Conservation (phyloP, 2,329 filamentous ascomycete species). For the Blastomyces silverae region DNA sequence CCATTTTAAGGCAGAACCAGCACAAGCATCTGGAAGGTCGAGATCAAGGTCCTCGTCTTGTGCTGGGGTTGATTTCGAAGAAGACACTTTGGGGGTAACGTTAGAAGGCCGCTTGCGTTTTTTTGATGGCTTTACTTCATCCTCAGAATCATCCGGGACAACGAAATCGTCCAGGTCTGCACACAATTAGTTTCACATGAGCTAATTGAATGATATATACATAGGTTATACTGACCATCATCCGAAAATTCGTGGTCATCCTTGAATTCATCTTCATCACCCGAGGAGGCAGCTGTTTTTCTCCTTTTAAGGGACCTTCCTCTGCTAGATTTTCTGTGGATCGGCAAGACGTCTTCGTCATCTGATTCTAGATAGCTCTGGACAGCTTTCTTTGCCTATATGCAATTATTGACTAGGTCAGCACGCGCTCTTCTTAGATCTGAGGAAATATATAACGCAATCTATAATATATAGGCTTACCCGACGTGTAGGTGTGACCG, state of each 20-base stretch:
- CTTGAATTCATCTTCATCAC: conserved; percentile 63
- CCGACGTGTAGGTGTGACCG: conserved; percentile 73
- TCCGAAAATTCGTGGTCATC: conserved; percentile 46
- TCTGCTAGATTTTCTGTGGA: conserved; percentile 43
- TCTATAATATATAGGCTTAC: conserved; percentile 40
- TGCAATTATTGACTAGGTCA: background rate
- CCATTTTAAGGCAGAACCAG: conserved; percentile 78
- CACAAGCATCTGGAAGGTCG: conserved; percentile 48
- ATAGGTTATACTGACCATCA: conserved; percentile 42
- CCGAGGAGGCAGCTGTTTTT: conserved; percentile 58
- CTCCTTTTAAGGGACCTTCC: conserved; percentile 50
- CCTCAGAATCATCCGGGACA: conserved; percentile 79
- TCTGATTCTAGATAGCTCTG: conserved; percentile 82
- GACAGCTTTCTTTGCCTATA: conserved; percentile 52
- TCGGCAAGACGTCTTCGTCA: conserved; percentile 60
- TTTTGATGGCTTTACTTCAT: conserved; percentile 56
- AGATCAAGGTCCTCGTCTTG: conserved; percentile 49
- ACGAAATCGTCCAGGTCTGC: conserved; percentile 81
- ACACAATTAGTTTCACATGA: conserved; percentile 12
- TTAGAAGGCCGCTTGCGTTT: conserved; percentile 64
- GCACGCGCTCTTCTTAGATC: background rate
- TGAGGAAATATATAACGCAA: background rate
- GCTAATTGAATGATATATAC: conserved; percentile 10
- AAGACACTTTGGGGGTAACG: conserved; percentile 34
- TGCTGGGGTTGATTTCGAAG: conserved; percentile 42